Evolutionary conservation across 306 rosid genomes (phyloP).

Genomic region (Ochetophila trinervis): DNA sequence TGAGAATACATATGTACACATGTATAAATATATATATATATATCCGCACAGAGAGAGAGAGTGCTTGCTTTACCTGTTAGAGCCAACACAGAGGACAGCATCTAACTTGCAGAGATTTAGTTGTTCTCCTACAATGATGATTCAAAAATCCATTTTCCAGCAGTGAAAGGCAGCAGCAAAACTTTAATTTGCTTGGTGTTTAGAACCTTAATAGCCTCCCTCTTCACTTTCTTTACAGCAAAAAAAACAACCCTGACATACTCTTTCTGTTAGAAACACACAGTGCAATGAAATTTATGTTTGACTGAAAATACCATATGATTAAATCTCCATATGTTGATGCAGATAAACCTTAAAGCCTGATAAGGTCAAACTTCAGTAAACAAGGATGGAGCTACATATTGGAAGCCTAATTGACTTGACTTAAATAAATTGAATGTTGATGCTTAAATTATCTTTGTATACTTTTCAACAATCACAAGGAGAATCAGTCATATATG

Average conservation of each 20-base stretch:
- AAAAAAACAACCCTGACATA: background rate
- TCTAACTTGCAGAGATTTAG: too few species aligned
- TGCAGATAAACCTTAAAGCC: background rate
- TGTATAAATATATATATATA: too few species aligned
- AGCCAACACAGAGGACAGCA: too few species aligned
- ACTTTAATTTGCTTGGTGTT: background rate
- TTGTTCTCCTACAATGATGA: too few species aligned
- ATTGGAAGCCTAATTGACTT: background rate
- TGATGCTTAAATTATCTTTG: background rate
- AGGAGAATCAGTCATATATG: conserved; percentile 3
- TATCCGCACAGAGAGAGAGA: too few species aligned
- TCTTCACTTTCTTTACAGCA: conserved; percentile 7
- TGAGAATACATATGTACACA: too few species aligned
- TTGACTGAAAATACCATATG: too few species aligned
- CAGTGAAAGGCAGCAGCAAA: background rate
- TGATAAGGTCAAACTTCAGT: conserved; percentile 2
- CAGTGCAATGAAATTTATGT: background rate
- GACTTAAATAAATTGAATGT: background rate
- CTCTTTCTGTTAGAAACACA: background rate
- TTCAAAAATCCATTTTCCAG: background rate
- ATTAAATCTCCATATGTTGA: too few species aligned
- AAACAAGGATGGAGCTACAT: background rate
- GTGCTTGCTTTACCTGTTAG: too few species aligned
- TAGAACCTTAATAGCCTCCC: background rate
- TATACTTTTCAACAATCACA: background rate